These are phyloP conservation scores for Amaranthus cruentus DNA, from an alignment of 148 eudicot genomes.

Conservation along the genomic window DNA sequence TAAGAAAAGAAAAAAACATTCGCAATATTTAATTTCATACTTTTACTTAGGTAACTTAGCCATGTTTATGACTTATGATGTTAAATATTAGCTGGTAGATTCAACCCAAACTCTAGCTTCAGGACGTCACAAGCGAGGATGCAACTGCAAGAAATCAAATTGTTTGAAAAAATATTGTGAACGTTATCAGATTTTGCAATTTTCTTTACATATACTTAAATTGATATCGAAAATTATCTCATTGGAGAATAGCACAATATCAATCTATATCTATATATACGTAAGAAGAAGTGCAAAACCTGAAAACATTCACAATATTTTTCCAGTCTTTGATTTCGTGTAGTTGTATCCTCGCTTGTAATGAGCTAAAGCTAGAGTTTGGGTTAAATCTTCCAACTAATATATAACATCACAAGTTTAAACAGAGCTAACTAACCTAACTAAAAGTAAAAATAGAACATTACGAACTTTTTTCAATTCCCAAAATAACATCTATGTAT, in stretches of 20 bases:
- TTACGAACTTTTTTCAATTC: too few species aligned
- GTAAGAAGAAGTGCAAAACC: too few species aligned
- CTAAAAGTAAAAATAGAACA: too few species aligned
- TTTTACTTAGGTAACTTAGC: neutral
- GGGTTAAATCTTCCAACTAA: too few species aligned
- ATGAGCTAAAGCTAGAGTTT: too few species aligned
- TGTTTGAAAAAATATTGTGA: conserved; percentile 97
- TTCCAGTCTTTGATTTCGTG: too few species aligned
- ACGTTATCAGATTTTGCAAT: conserved; percentile 77
- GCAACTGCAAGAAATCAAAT: conserved; percentile 96
- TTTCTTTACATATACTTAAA: neutral
- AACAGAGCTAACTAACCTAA: too few species aligned
- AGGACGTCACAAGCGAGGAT: conserved; percentile 94
- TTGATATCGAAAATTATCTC: conserved; percentile 19
- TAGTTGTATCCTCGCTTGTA: too few species aligned
- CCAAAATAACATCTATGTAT: too few species aligned
- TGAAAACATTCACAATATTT: too few species aligned
- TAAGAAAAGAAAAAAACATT: conserved; percentile 17
- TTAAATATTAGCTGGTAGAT: conserved; percentile 53
- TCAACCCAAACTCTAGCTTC: conserved; percentile 88
- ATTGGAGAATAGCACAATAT: neutral
- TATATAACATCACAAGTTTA: too few species aligned
- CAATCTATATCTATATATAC: too few species aligned
- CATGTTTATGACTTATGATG: neutral
- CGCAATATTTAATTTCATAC: neutral